Conservation (phyloP, 2,329 filamentous ascomycete genomes). For the Botrytis galanthina region DNA sequence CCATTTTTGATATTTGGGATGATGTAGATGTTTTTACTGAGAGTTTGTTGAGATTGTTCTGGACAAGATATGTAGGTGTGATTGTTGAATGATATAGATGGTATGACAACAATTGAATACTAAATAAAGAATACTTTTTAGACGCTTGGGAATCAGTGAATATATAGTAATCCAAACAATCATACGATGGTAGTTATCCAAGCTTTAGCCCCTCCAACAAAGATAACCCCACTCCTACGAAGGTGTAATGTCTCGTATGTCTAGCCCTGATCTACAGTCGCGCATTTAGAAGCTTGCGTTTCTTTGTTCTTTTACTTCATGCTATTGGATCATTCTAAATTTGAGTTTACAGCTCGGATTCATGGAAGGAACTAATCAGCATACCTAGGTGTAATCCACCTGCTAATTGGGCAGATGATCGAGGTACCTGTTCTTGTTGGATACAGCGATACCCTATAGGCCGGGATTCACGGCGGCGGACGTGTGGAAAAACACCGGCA, state of each 20-base stretch:
- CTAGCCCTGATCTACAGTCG: not conserved
- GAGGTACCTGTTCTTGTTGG: not conserved
- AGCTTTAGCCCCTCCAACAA: not conserved
- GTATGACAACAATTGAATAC: not conserved
- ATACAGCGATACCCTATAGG: not conserved
- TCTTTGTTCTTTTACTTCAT: not conserved
- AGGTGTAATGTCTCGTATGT: not conserved
- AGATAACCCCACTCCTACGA: not conserved
- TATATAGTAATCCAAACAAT: not conserved
- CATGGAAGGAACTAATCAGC: not conserved
- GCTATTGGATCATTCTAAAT: not conserved
- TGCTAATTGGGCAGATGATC: not conserved
- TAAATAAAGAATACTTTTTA: not conserved
- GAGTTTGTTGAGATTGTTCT: not conserved
- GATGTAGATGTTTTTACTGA: not conserved
- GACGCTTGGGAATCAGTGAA: not conserved
- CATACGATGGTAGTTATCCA: not conserved
- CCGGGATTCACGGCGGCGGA: conserved; percentile 8
- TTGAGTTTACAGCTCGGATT: not conserved
- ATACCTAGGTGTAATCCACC: not conserved
- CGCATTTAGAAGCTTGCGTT: not conserved
- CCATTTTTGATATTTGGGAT: conserved; percentile 28
- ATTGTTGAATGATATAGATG: not conserved
- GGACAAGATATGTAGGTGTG: not conserved
- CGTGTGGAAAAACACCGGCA: not conserved